These are phyloP conservation scores for Astrothelium macrocarpum DNA, from an alignment of 495 filamentous ascomycete species.

Conservation along the genomic window DNA sequence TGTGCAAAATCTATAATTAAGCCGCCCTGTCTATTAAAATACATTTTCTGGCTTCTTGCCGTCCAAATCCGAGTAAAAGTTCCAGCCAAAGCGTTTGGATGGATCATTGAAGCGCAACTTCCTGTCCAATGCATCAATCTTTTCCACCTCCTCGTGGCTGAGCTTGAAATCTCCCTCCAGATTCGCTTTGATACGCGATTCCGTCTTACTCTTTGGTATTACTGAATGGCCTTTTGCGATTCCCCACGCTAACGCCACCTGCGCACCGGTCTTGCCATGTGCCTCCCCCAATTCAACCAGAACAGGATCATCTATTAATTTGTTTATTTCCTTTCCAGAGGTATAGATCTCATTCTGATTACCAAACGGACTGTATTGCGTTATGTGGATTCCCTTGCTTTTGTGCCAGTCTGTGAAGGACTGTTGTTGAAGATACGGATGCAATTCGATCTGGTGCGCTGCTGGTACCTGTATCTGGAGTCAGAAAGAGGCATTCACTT, in stretches of 20 bases:
- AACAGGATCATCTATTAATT: conserved; percentile 52
- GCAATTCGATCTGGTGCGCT: conserved; percentile 56
- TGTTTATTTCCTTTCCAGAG: conserved; percentile 38
- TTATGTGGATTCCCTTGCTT: conserved; percentile 49
- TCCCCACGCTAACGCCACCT: conserved; percentile 59
- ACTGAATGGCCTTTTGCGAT: conserved; percentile 53
- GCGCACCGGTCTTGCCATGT: conserved; percentile 51
- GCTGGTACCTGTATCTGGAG: conserved; percentile 36
- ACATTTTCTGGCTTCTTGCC: conserved; percentile 38
- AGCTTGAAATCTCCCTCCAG: conserved; percentile 53
- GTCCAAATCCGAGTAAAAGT: conserved; percentile 53
- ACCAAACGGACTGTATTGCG: conserved; percentile 60
- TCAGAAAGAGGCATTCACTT: neutral
- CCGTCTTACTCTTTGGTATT: conserved; percentile 53
- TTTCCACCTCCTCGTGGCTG: conserved; percentile 41
- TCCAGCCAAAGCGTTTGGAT: conserved; percentile 43
- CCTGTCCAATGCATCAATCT: conserved; percentile 45
- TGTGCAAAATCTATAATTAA: too few species aligned
- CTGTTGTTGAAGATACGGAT: conserved; percentile 54
- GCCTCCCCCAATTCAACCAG: conserved; percentile 52
- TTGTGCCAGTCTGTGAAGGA: conserved; percentile 48
- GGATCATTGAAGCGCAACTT: conserved; percentile 54
- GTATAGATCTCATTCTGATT: conserved; percentile 60
- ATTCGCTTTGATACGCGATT: conserved; percentile 44
- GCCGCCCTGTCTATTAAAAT: neutral